These are phyloP conservation scores for Magnusiomyces paraingens DNA, from an alignment of 1,139 yeast genomes.

Conservation along the genomic window DNA sequence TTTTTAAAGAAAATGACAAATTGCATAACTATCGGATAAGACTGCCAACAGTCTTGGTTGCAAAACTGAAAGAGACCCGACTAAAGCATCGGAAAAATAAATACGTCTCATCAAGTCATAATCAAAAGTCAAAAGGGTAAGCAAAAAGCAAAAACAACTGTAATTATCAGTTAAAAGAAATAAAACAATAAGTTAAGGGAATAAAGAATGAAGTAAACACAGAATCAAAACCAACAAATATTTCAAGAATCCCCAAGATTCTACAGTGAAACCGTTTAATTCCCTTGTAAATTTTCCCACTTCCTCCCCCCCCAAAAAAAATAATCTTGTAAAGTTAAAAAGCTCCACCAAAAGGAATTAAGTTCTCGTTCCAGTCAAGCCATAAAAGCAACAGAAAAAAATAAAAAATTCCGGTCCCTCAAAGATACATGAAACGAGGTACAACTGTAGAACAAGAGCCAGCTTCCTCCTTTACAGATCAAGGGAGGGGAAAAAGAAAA, in stretches of 20 bases:
- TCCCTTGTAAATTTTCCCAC: no score
- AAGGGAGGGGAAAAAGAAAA: no score
- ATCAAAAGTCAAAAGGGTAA: no score
- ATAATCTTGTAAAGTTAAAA: no score
- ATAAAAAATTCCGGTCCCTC: constrained; percentile 6
- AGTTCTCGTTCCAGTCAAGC: constrained; percentile 1
- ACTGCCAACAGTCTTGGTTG: constrained; percentile 2
- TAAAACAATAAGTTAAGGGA: neutral
- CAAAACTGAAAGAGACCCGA: constrained; percentile 6
- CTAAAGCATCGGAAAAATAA: constrained; percentile 6
- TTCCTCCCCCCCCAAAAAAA: no score
- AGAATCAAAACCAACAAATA: neutral
- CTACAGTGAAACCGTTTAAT: no score
- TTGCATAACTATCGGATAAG: constrained; percentile 6
- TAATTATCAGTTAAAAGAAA: neutral
- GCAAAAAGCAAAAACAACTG: neutral
- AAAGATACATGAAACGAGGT: neutral
- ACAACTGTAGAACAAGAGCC: constrained; percentile 2
- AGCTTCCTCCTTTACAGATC: neutral
- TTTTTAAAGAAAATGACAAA: neutral
- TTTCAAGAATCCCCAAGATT: no score
- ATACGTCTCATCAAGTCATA: constrained; percentile 4
- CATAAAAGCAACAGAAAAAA: constrained; percentile 4
- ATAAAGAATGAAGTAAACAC: neutral
- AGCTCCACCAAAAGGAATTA: neutral